phyloP scores from a whole-genome alignment of 2,329 filamentous ascomycete genomes.

The Aspergillus calidoustus region DNA sequence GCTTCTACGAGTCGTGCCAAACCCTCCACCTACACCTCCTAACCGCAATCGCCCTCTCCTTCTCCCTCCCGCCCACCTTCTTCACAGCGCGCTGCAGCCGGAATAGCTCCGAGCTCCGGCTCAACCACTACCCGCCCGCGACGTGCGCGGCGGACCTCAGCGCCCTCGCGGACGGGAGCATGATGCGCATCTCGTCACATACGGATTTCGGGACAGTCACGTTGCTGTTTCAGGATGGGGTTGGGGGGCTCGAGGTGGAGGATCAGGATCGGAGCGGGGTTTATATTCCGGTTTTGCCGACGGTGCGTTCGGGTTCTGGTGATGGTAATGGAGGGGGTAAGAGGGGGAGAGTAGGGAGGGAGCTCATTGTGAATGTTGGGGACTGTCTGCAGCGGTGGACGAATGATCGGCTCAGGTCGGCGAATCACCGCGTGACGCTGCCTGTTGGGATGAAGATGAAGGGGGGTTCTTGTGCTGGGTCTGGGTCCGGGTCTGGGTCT shows the following conservation, averaged over 20 bases:
- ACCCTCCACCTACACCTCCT: slow-evolving; percentile 10
- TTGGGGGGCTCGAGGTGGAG: slow-evolving; percentile 28
- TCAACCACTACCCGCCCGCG: slow-evolving; percentile 19
- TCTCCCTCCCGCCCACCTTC: slow-evolving; percentile 4
- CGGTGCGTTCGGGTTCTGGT: not conserved
- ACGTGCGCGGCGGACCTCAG: not conserved
- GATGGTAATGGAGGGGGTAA: not conserved
- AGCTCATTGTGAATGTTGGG: slow-evolving; percentile 57
- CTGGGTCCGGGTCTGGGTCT: not conserved
- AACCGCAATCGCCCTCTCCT: slow-evolving; percentile 4
- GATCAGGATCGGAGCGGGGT: slow-evolving; percentile 22
- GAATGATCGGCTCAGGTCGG: slow-evolving; percentile 56
- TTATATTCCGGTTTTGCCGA: slow-evolving; percentile 21
- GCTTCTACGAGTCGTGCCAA: slow-evolving; percentile 14
- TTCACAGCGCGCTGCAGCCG: slow-evolving; percentile 2
- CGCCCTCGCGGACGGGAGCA: slow-evolving; percentile 2
- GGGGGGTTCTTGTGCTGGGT: too few species aligned
- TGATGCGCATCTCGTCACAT: slow-evolving; percentile 17
- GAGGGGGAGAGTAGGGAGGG: slow-evolving; percentile 5
- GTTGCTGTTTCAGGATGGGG: slow-evolving; percentile 20
- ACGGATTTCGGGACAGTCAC: slow-evolving; percentile 23
- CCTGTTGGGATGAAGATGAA: slow-evolving; percentile 7
- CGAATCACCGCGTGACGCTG: slow-evolving; percentile 49
- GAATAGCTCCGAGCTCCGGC: slow-evolving; percentile 16
- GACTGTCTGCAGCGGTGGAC: slow-evolving; percentile 57